A percentile compares a stretch with the other conserved stretches of the same genome.
Evolutionary conservation across 1,284 basidiomycete genomes (phyloP).

Genomic region (Cerioporus squamosus): DNA sequence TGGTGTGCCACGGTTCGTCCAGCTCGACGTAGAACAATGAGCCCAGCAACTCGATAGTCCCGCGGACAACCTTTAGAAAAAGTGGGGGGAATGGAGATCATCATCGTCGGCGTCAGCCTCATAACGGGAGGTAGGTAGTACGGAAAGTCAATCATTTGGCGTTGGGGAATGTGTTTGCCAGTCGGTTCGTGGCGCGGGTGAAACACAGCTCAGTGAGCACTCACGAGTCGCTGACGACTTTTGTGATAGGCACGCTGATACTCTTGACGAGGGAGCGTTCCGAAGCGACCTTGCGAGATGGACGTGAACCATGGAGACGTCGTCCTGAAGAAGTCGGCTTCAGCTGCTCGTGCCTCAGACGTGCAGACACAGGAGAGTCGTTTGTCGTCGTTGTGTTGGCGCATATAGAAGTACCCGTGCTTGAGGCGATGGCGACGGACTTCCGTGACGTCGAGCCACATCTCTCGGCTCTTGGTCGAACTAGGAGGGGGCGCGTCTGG

Average conservation of each 20-base stretch:
- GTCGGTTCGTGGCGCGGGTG: no score
- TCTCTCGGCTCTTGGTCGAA: conserved; percentile 42
- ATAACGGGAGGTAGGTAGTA: no score
- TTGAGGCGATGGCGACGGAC: conserved; percentile 45
- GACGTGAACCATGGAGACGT: conserved; percentile 56
- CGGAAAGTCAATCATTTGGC: no score
- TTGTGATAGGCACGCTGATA: conserved; percentile 55
- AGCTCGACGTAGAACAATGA: no score
- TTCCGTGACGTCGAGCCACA: conserved; percentile 58
- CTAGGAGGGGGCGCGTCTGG: conserved; percentile 57
- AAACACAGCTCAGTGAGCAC: neutral
- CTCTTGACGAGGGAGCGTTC: conserved; percentile 55
- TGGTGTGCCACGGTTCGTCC: no score
- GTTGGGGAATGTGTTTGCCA: no score
- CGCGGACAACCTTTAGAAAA: no score
- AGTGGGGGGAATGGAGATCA: no score
- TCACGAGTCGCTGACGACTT: conserved; percentile 22
- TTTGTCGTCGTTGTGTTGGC: conserved; percentile 65
- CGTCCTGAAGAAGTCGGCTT: conserved; percentile 50
- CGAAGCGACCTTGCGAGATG: conserved; percentile 50
- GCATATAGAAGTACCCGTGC: conserved; percentile 71
- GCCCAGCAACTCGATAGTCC: no score
- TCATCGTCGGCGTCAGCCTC: no score
- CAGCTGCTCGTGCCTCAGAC: conserved; percentile 43
- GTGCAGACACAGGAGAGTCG: conserved; percentile 43